phyloP scores from a whole-genome alignment of 164 flowering plant species.

The Dillenia suffruticosa region DNA sequence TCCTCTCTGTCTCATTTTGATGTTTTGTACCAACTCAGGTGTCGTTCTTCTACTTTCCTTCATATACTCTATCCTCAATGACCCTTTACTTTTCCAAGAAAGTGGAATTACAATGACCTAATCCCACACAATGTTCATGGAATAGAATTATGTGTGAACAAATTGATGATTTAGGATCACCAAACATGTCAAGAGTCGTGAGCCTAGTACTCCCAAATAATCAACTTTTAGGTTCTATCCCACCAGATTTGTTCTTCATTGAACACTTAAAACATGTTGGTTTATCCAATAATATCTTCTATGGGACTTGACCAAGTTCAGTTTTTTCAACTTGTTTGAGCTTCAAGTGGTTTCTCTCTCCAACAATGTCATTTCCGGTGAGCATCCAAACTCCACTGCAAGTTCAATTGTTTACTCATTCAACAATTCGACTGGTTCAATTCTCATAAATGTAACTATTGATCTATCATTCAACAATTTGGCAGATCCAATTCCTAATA shows the following conservation, averaged over 20 bases:
- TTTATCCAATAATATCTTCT: constrained; percentile 48
- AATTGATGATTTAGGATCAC: constrained; percentile 14
- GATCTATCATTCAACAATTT: too few relatives aligned
- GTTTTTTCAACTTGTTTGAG: constrained; percentile 33
- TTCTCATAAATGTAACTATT: too few relatives aligned
- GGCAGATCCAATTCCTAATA: too few relatives aligned
- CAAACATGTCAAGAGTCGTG: constrained; percentile 38
- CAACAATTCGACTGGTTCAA: too few relatives aligned
- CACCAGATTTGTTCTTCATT: constrained; percentile 34
- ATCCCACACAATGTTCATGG: constrained; percentile 52
- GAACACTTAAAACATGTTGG: constrained; percentile 40
- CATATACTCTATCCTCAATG: constrained; percentile 49
- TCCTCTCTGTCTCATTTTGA: constrained; percentile 2
- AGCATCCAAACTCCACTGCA: constrained; percentile 1
- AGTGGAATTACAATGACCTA: constrained; percentile 49
- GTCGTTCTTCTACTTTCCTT: constrained; percentile 51
- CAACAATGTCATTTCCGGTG: constrained; percentile 41
- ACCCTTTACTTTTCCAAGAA: constrained; percentile 46
- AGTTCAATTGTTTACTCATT: too few relatives aligned
- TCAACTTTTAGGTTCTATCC: constrained; percentile 47
- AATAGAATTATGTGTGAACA: constrained; percentile 43
- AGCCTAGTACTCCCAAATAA: constrained; percentile 38
- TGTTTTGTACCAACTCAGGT: constrained; percentile 39
- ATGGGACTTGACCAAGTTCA: constrained; percentile 45
- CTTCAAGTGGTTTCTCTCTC: constrained; percentile 44